Evolutionary conservation across 1,284 basidiomycete species (phyloP).

Genomic region (Cutaneotrichosporon sp.): DNA sequence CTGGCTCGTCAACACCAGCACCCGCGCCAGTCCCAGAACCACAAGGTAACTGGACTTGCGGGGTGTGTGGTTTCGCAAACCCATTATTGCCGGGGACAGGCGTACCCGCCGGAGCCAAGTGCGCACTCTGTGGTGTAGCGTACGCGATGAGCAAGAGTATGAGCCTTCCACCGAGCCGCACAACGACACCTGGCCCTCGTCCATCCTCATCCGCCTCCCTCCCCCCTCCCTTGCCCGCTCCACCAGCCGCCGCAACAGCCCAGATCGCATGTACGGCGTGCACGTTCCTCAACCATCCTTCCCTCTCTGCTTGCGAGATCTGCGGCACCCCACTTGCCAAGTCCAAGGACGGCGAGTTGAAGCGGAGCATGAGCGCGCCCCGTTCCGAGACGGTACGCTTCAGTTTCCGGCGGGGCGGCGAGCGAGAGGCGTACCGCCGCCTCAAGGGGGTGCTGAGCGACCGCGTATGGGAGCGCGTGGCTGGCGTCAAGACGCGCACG

Average conservation of each 20-base stretch:
- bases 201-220: not conserved
- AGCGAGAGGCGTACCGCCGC: conserved; percentile 75
- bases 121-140: conserved; percentile 64
- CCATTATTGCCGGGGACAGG: conserved; percentile 53
- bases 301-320: conserved; percentile 77
- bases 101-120: conserved; percentile 61
- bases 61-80: conserved; percentile 79
- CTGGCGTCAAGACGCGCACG: not conserved
- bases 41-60: conserved; percentile 68
- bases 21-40: not conserved
- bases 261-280: conserved; percentile 74
- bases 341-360: conserved; percentile 17
- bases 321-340: conserved; percentile 67
- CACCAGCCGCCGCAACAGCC: conserved; percentile 3
- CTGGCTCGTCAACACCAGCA: not conserved
- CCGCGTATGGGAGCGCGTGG: conserved; percentile 68
- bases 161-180: conserved; percentile 13
- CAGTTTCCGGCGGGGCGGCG: conserved; percentile 88
- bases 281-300: conserved; percentile 87
- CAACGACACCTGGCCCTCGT: conserved; percentile 15
- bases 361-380: conserved; percentile 46
- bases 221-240: not conserved
- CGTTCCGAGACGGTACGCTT: conserved; percentile 62
- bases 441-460: conserved; percentile 73
- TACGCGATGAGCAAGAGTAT: conserved; percentile 22